Conservation (phyloP, 805 yeast genomes). For the Myxozyma melibiosi region DNA sequence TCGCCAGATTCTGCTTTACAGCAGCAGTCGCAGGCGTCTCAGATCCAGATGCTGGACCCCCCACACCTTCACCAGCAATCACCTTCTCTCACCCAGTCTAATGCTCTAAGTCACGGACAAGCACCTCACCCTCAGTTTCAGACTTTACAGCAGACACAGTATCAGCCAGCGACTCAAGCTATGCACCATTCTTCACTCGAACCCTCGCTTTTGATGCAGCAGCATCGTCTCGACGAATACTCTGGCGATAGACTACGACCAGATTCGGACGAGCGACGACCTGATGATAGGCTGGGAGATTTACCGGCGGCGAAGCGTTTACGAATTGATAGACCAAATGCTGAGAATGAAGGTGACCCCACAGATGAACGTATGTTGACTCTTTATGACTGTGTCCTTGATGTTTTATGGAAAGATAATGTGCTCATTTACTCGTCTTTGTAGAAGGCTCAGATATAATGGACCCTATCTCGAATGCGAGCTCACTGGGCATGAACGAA, state of each 20-base stretch:
- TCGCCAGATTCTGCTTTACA: background rate
- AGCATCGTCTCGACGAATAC: too few species aligned
- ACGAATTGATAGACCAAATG: background rate
- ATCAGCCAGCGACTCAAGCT: background rate
- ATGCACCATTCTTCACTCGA: too few species aligned
- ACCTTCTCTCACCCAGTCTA: background rate
- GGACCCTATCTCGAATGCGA: constrained; percentile 29
- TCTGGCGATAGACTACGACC: too few species aligned
- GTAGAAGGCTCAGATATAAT: constrained; percentile 20
- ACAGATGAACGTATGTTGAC: constrained; percentile 19
- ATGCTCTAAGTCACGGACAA: background rate
- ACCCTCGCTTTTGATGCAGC: too few species aligned
- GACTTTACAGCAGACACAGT: background rate
- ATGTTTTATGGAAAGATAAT: background rate
- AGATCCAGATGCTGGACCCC: background rate
- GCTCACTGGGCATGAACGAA: constrained; percentile 37
- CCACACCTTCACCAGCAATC: background rate
- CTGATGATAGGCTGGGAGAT: too few species aligned
- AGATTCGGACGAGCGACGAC: too few species aligned
- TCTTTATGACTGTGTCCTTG: background rate
- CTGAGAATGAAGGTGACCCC: constrained; percentile 1
- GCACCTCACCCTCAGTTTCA: background rate
- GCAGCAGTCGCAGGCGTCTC: background rate
- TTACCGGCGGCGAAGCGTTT: constrained; percentile 6
- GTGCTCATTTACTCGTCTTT: background rate